A percentile compares a stretch with the other conserved stretches of the same genome.
These are phyloP conservation scores for Gentiana macrophylla DNA, from an alignment of 257 asterid species.

Conservation along the genomic window DNA sequence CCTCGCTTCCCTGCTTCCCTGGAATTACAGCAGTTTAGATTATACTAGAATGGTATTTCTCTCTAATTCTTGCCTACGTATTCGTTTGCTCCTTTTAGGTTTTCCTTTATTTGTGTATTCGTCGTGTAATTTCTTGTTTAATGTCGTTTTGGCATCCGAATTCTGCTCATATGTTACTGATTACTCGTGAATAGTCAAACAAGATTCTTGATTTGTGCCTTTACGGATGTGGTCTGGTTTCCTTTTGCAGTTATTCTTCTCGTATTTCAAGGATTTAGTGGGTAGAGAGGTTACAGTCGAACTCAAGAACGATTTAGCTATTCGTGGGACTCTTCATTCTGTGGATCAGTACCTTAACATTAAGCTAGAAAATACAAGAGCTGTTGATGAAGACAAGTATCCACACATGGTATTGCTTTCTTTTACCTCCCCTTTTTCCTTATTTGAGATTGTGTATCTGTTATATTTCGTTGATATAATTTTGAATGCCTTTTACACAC, in stretches of 20 bases:
- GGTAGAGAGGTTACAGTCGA: slow-evolving; percentile 97
- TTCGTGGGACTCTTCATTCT: slow-evolving; percentile 84
- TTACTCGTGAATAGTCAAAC: not conserved
- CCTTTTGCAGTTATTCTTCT: slow-evolving; percentile 80
- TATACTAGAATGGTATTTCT: too few species aligned
- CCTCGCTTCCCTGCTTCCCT: too few species aligned
- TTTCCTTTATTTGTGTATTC: not conserved
- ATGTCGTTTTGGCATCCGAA: not conserved
- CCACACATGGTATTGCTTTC: slow-evolving; percentile 72
- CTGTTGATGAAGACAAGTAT: slow-evolving; percentile 89
- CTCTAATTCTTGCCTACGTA: too few species aligned
- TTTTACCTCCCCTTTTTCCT: not conserved
- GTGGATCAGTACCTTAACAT: slow-evolving; percentile 96
- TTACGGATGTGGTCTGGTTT: not conserved
- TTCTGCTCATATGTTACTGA: not conserved
- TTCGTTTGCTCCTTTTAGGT: too few species aligned
- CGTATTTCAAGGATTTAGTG: slow-evolving; percentile 96
- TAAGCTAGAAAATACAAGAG: slow-evolving; percentile 88
- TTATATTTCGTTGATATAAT: too few species aligned
- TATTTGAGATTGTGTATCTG: too few species aligned
- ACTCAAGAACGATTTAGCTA: slow-evolving; percentile 91
- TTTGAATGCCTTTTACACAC: too few species aligned
- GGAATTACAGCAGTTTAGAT: too few species aligned
- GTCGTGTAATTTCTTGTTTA: not conserved
- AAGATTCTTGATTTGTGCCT: not conserved